These are phyloP conservation scores for Isabelozyma pseudorhagii DNA, from an alignment of 805 yeast species.

Conservation along the genomic window DNA sequence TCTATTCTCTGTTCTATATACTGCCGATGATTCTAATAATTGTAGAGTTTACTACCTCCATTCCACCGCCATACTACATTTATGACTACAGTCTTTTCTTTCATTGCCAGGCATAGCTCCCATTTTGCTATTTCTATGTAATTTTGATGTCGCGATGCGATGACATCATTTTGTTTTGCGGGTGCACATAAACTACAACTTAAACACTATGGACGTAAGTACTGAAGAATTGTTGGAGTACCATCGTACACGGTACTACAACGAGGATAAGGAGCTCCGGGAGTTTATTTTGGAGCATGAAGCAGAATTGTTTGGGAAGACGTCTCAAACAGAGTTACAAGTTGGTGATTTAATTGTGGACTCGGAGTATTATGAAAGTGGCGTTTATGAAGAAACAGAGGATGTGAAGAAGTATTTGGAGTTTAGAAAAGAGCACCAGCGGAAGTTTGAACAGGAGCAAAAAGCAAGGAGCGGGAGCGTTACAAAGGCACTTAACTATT, in stretches of 20 bases:
- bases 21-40: too few species aligned
- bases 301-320: background rate
- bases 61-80: too few species aligned
- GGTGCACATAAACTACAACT: background rate
- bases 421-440: slow-evolving; percentile 16
- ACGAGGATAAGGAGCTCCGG: background rate
- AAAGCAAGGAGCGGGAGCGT: slow-evolving; percentile 21
- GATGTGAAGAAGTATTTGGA: slow-evolving; percentile 10
- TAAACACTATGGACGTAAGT: slow-evolving; percentile 1
- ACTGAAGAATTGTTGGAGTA: slow-evolving; percentile 12
- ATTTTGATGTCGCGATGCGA: background rate
- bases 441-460: slow-evolving; percentile 12
- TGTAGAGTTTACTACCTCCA: too few species aligned
- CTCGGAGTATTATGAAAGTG: slow-evolving; percentile 13
- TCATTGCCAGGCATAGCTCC: too few species aligned
- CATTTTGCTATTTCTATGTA: background rate
- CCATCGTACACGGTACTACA: slow-evolving; percentile 9
- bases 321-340: slow-evolving; percentile 3
- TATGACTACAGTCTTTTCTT: too few species aligned
- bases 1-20: background rate
- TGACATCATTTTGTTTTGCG: background rate
- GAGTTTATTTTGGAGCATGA: slow-evolving; percentile 2
- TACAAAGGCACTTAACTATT: slow-evolving; percentile 2
- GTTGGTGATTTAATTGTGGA: slow-evolving; percentile 15
- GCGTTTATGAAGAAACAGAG: slow-evolving; percentile 8